Evolutionary conservation across 345 rosid species (phyloP).

Genomic region (Cardamine resedifolia): DNA sequence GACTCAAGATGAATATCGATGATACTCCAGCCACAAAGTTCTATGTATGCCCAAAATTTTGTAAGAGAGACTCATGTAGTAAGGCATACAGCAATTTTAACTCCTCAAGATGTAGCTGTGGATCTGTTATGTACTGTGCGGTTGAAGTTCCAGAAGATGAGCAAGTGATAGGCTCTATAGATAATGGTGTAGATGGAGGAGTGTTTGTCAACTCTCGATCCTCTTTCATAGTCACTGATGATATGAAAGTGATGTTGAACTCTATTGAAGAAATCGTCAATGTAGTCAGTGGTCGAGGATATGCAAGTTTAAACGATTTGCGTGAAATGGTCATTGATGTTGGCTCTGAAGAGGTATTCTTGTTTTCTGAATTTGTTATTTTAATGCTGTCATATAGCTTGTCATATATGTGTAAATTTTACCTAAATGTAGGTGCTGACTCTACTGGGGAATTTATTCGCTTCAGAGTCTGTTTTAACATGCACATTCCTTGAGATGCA

Average conservation of each 20-base stretch:
- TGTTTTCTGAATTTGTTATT: background rate
- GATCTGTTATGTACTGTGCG: background rate
- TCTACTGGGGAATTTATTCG: background rate
- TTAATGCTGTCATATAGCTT: too few species aligned
- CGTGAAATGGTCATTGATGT: background rate
- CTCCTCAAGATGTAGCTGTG: slow-evolving; percentile 12
- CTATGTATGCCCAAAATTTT: background rate
- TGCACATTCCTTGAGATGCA: background rate
- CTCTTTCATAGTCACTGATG: slow-evolving; percentile 20
- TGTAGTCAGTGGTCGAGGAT: background rate
- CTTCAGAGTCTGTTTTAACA: slow-evolving; percentile 5
- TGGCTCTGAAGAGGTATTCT: slow-evolving; percentile 11
- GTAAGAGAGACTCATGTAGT: background rate
- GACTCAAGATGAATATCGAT: slow-evolving; percentile 13
- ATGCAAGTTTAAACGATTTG: background rate
- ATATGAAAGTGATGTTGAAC: slow-evolving; percentile 1
- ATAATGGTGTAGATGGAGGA: slow-evolving; percentile 1
- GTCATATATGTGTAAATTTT: too few species aligned
- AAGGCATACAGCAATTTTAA: background rate
- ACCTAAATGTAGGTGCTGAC: slow-evolving; percentile 2
- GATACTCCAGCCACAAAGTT: background rate
- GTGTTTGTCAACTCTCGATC: slow-evolving; percentile 19
- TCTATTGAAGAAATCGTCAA: background rate
- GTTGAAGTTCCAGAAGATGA: background rate
- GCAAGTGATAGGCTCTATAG: background rate